A percentile compares a stretch with the other conserved stretches of the same genome.
phyloP scores from a whole-genome alignment of 1,284 basidiomycete genomes.

The Lentinula novae-zelandiae region DNA sequence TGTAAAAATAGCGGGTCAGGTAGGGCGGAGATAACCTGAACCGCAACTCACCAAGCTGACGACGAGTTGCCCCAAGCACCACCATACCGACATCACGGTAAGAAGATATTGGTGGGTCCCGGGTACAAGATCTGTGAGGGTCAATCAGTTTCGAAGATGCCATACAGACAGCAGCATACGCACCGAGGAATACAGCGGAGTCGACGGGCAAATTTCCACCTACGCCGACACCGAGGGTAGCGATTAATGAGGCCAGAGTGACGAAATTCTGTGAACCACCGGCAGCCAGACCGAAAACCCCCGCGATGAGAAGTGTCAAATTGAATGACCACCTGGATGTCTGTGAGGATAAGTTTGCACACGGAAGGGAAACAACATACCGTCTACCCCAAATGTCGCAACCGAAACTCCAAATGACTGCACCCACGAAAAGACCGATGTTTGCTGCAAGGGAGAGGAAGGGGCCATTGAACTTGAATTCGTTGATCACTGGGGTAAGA shows the following conservation, averaged over 20 bases:
- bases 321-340: slow-evolving; percentile 66
- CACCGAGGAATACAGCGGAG: slow-evolving; percentile 75
- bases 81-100: slow-evolving; percentile 62
- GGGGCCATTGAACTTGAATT: slow-evolving; percentile 50
- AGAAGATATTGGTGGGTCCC: slow-evolving; percentile 60
- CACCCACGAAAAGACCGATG: slow-evolving; percentile 63
- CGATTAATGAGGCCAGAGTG: slow-evolving; percentile 49
- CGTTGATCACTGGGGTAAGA: slow-evolving; percentile 47
- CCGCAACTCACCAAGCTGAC: slow-evolving; percentile 45
- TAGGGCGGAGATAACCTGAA: background rate
- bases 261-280: slow-evolving; percentile 54
- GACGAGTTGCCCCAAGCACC: slow-evolving; percentile 61
- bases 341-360: background rate
- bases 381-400: slow-evolving; percentile 60
- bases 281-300: slow-evolving; percentile 61
- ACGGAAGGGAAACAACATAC: slow-evolving; percentile 23
- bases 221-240: slow-evolving; percentile 60
- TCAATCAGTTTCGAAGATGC: slow-evolving; percentile 5
- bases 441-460: slow-evolving; percentile 54
- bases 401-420: slow-evolving; percentile 58
- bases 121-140: slow-evolving; percentile 48
- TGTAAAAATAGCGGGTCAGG: slow-evolving; percentile 14
- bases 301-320: slow-evolving; percentile 67
- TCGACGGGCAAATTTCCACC: slow-evolving; percentile 77
- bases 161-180: slow-evolving; percentile 14